These are phyloP conservation scores for Phytophthora vignae DNA, from an alignment of 352 stramenopile species.

Conservation along the genomic window DNA sequence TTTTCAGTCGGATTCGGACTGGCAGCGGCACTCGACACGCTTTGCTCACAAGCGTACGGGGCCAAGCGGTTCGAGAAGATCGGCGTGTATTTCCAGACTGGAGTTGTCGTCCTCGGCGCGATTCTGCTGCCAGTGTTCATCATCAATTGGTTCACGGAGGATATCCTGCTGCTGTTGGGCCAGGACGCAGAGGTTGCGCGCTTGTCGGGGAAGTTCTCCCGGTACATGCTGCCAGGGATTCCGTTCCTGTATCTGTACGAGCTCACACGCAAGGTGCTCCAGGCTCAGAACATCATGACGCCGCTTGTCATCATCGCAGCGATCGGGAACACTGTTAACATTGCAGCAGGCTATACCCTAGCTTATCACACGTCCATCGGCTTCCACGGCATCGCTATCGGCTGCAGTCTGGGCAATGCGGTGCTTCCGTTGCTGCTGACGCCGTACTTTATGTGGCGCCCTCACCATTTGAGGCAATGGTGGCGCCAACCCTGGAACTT, in stretches of 20 bases:
- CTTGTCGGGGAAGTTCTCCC: constrained; percentile 59
- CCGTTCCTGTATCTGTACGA: constrained; percentile 84
- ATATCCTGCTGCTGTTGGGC: constrained; percentile 45
- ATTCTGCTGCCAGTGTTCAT: constrained; percentile 53
- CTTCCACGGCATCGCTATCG: constrained; percentile 75
- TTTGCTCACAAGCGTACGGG: constrained; percentile 74
- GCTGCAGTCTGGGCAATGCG: constrained; percentile 55
- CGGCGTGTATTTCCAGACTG: constrained; percentile 79
- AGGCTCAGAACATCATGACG: constrained; percentile 75
- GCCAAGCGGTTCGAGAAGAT: constrained; percentile 67
- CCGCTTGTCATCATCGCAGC: constrained; percentile 77
- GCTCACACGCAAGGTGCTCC: constrained; percentile 73
- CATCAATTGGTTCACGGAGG: constrained; percentile 61
- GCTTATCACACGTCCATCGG: constrained; percentile 71
- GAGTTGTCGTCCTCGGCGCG: constrained; percentile 53
- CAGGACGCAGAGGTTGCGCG: constrained; percentile 57
- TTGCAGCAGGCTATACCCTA: constrained; percentile 62
- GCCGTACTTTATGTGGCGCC: constrained; percentile 54
- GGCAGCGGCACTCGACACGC: constrained; percentile 77
- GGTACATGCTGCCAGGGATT: constrained; percentile 61
- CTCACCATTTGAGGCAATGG: constrained; percentile 38
- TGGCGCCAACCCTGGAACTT: constrained; percentile 49
- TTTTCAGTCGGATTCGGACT: constrained; percentile 66
- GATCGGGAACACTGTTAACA: constrained; percentile 70
- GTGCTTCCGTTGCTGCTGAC: constrained; percentile 53